These are phyloP conservation scores for Suillus discolor DNA, from an alignment of 768 basidiomycete species.

Conservation along the genomic window DNA sequence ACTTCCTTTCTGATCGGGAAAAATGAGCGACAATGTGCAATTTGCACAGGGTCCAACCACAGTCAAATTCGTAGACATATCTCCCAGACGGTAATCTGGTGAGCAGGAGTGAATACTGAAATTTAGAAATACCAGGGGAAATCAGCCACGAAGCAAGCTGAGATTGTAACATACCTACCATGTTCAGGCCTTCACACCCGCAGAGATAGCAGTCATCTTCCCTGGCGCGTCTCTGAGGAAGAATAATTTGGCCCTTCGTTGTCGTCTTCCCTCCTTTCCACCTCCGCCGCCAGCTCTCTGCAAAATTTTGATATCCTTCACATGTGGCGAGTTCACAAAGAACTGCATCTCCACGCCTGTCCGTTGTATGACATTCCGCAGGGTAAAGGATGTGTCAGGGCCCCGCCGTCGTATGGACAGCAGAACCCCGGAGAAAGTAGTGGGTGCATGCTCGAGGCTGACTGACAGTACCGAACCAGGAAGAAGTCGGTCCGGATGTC, in stretches of 20 bases:
- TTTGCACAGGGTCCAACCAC: no score
- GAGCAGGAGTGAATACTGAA: not conserved
- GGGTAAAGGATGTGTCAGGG: conserved; percentile 81
- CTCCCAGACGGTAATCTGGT: not conserved
- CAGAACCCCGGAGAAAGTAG: conserved; percentile 86
- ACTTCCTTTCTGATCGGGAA: not conserved
- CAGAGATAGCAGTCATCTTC: conserved; percentile 79
- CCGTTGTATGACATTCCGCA: conserved; percentile 89
- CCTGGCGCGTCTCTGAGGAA: conserved; percentile 82
- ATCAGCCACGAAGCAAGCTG: conserved; percentile 1
- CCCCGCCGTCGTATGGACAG: conserved; percentile 83
- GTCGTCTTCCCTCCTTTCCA: conserved; percentile 51
- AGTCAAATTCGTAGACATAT: not conserved
- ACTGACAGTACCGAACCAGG: conserved; percentile 90
- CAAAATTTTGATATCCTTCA: conserved; percentile 86
- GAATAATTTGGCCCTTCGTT: conserved; percentile 80
- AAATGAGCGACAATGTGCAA: not conserved
- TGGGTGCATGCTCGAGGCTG: conserved; percentile 74
- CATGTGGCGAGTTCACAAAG: conserved; percentile 80
- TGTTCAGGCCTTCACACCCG: conserved; percentile 34
- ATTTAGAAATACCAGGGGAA: not conserved
- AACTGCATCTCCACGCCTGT: conserved; percentile 94
- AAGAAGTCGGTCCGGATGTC: conserved; percentile 64
- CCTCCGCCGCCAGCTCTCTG: conserved; percentile 50
- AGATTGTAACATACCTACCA: not conserved